phyloP scores from a whole-genome alignment of 192 early-diverging fungal species.

The Coemansia javaensis region DNA sequence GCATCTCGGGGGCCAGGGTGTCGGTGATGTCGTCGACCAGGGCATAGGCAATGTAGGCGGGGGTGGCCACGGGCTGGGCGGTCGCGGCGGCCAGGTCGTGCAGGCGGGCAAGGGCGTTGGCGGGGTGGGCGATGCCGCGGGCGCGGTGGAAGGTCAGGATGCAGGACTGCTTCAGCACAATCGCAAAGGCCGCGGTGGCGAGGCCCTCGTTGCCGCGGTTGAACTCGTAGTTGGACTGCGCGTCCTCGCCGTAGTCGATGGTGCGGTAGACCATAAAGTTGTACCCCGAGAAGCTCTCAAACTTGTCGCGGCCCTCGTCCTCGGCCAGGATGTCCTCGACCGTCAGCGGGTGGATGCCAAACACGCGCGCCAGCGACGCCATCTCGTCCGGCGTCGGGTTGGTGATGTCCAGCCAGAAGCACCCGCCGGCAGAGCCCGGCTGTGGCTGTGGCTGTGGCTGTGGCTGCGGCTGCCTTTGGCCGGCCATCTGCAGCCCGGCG shows the following conservation, averaged over 20 bases:
- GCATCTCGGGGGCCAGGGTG: slow-evolving; percentile 79
- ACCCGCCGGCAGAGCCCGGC: slow-evolving; percentile 23
- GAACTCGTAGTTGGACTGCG: slow-evolving; percentile 40
- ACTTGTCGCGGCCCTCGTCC: slow-evolving; percentile 90
- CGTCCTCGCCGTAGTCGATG: slow-evolving; percentile 59
- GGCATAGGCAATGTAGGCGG: slow-evolving; percentile 67
- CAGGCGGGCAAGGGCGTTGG: slow-evolving; percentile 49
- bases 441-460: neutral
- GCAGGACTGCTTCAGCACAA: slow-evolving; percentile 29
- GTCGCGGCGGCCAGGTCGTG: slow-evolving; percentile 6
- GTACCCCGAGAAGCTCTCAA: slow-evolving; percentile 78
- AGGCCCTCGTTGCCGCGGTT: slow-evolving; percentile 57
- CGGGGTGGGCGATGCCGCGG: slow-evolving; percentile 52
- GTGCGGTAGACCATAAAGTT: slow-evolving; percentile 83
- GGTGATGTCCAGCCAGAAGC: slow-evolving; percentile 76
- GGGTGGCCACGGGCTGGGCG: slow-evolving; percentile 9
- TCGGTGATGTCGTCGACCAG: slow-evolving; percentile 94
- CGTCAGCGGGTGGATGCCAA: slow-evolving; percentile 74
- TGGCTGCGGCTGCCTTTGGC: neutral
- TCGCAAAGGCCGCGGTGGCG: slow-evolving; percentile 55
- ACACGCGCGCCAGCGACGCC: slow-evolving; percentile 57
- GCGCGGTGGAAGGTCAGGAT: slow-evolving; percentile 50
- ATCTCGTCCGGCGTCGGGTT: slow-evolving; percentile 61
- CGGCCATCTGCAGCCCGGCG: slow-evolving; percentile 4
- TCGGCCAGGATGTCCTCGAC: slow-evolving; percentile 85